These are phyloP conservation scores for Claviceps sp. DNA, from an alignment of 2,329 filamentous ascomycete genomes.

Conservation along the genomic window DNA sequence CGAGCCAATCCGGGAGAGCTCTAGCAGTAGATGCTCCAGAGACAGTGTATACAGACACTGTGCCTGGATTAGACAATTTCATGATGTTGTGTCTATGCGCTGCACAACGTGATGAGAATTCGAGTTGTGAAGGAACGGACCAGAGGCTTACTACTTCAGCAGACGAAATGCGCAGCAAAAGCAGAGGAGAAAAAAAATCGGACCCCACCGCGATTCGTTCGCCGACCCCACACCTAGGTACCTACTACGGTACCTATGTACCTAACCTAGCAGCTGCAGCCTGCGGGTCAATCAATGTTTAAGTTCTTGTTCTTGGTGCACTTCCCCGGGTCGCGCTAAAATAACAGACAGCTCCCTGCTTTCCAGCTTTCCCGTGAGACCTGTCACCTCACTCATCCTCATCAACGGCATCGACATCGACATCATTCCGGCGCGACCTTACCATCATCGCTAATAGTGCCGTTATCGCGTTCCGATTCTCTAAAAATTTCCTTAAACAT, in stretches of 20 bases:
- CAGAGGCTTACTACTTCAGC: not conserved
- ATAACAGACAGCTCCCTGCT: not conserved
- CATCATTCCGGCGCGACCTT: not conserved
- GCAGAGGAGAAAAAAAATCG: not conserved
- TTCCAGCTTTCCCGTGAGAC: slow-evolving; percentile 2
- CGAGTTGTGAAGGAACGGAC: not conserved
- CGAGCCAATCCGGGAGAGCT: slow-evolving; percentile 89
- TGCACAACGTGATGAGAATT: not conserved
- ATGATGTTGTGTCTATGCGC: slow-evolving; percentile 27
- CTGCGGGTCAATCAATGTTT: not conserved
- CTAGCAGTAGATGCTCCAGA: slow-evolving; percentile 80
- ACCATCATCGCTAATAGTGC: not conserved
- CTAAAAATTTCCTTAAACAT: not conserved
- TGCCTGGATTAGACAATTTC: slow-evolving; percentile 72
- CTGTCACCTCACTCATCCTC: not conserved
- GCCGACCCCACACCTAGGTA: not conserved
- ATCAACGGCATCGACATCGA: not conserved
- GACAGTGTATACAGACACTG: slow-evolving; percentile 87
- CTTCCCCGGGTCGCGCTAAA: not conserved
- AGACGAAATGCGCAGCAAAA: not conserved
- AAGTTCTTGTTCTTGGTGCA: not conserved
- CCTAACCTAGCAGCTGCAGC: too few species aligned
- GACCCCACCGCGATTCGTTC: not conserved
- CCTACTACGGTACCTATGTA: too few species aligned
- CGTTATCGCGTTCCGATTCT: not conserved